A percentile compares a stretch with the other conserved stretches of the same genome.
phyloP scores from a whole-genome alignment of 164 flowering plant genomes.

The Magnolia changhungtana region DNA sequence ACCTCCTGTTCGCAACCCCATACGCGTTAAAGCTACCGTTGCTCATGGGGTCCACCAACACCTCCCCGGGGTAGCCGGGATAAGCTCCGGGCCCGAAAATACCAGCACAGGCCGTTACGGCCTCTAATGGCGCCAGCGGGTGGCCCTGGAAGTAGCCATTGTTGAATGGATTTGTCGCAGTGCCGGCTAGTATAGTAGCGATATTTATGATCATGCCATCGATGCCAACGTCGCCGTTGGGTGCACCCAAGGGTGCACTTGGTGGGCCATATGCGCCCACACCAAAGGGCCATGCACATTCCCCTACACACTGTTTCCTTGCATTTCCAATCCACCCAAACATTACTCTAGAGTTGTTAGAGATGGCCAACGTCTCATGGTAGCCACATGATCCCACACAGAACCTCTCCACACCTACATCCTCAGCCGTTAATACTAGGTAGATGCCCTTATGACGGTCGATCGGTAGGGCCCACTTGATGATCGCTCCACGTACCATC shows the following conservation, averaged over 20 bases:
- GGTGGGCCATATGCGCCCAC: background rate
- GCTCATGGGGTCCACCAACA: conserved; percentile 21
- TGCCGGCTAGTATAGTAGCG: conserved; percentile 36
- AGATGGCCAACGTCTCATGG: conserved; percentile 1
- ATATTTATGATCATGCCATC: conserved; percentile 38
- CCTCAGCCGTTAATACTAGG: conserved; percentile 1
- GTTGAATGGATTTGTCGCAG: conserved; percentile 34
- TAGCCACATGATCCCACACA: background rate
- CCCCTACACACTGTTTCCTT: background rate
- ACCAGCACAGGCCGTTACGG: conserved; percentile 37
- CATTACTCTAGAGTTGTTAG: background rate
- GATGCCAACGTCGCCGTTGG: conserved; percentile 27
- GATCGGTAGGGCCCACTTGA: background rate
- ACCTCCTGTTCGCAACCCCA: conserved; percentile 23
- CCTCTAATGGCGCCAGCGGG: conserved; percentile 30
- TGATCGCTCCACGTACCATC: background rate
- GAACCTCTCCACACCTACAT: conserved; percentile 1
- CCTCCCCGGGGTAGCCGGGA: conserved; percentile 35
- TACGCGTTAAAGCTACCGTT: conserved; percentile 32
- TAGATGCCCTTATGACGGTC: background rate
- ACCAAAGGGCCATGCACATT: conserved; percentile 8
- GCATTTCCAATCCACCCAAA: conserved; percentile 4
- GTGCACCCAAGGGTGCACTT: conserved; percentile 23
- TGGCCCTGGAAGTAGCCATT: conserved; percentile 34
- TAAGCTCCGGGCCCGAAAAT: conserved; percentile 31